Base-by-base conservation (phyloP, 2,329 filamentous ascomycete species). In the Paraphoma chrysanthemicola region DNA sequence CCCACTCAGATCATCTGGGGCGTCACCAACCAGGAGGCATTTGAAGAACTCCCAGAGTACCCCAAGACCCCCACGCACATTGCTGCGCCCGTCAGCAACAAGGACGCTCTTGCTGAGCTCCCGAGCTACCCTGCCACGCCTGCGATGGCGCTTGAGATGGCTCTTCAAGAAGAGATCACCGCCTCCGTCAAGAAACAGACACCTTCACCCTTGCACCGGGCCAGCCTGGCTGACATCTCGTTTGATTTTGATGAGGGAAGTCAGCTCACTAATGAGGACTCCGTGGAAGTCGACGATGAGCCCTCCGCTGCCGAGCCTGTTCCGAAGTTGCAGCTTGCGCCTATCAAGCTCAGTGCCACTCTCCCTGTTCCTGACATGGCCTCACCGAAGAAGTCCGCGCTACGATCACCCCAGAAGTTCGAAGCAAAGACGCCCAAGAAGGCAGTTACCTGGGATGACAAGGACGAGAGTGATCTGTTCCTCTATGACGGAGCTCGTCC, bases 401-500 rank as follows among this genome's bases (percentile, higher is more conserved):
- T 77, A 2, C 71, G 72, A 30, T 77, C 75, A n/a, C 75, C 75
- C 14, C 58, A 73, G 51, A 77, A 73, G 59, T 56, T 57, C 10
- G 64, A 65, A 12, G 46, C 64, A 0, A 72, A 72, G 59, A 71
- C 72, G 9, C 73, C 72, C 1, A 77, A 77, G 68, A 77, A 77
- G 62, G 64, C 67, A 17, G 75, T 77, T 10, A 73, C 68, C 11
- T 77, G 70, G 70, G 57, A 67, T 2, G 62, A 69, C 10, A 60
- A 64, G 4, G 62, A 66, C 1, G 65, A 69, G 45, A 66, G 60
- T 39, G 64, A 70, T 1, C 48, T 65, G 2, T 57, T 69, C n/a
- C 54, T 67, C 10, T 56, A 62, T 10, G 64, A 69, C n/a, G 67
- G 67, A 14, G 16, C 33, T 10, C 33, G 39, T 17, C 60, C 68